Percentiles rank a stretch among this genome's conserved stretches.
These are phyloP conservation scores for Geoglossum glabrum DNA, from an alignment of 495 filamentous ascomycete species.

Conservation along the genomic window DNA sequence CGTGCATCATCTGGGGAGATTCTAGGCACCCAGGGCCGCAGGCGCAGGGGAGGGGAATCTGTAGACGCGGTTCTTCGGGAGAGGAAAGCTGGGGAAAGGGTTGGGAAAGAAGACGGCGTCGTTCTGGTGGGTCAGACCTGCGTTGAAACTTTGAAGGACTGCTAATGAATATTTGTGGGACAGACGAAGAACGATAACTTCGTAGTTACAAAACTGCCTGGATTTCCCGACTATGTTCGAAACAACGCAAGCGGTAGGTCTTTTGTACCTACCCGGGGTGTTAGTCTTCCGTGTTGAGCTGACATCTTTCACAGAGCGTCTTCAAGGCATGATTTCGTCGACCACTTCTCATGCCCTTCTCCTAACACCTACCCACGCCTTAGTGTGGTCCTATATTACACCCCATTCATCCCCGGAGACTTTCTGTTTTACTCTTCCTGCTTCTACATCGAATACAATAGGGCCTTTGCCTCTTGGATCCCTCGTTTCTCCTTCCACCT, in stretches of 20 bases:
- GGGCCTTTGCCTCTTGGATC: slow-evolving; percentile 60
- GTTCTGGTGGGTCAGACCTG: slow-evolving; percentile 33
- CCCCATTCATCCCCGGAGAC: slow-evolving; percentile 27
- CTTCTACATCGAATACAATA: slow-evolving; percentile 38
- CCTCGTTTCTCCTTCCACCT: slow-evolving; percentile 51
- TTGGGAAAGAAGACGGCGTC: slow-evolving; percentile 37
- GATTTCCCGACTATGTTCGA: slow-evolving; percentile 54
- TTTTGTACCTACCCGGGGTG: slow-evolving; percentile 2
- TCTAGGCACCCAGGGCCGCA: slow-evolving; percentile 25
- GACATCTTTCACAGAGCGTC: background rate
- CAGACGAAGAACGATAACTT: slow-evolving; percentile 80
- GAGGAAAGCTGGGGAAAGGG: slow-evolving; percentile 31
- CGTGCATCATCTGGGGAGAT: slow-evolving; percentile 17
- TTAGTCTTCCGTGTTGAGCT: slow-evolving; percentile 3
- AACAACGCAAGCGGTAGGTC: slow-evolving; percentile 36
- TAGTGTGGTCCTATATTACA: slow-evolving; percentile 67
- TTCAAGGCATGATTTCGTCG: slow-evolving; percentile 36
- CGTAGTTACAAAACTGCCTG: slow-evolving; percentile 64
- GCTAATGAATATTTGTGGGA: slow-evolving; percentile 5
- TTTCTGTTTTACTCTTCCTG: slow-evolving; percentile 51
- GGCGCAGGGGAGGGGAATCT: slow-evolving; percentile 16
- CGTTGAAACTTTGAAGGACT: slow-evolving; percentile 7
- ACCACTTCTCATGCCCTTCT: slow-evolving; percentile 54
- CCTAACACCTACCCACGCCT: slow-evolving; percentile 57
- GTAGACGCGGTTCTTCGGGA: slow-evolving; percentile 13